phyloP scores from a whole-genome alignment of 768 basidiomycete genomes.

The Leccinum ochraceum region DNA sequence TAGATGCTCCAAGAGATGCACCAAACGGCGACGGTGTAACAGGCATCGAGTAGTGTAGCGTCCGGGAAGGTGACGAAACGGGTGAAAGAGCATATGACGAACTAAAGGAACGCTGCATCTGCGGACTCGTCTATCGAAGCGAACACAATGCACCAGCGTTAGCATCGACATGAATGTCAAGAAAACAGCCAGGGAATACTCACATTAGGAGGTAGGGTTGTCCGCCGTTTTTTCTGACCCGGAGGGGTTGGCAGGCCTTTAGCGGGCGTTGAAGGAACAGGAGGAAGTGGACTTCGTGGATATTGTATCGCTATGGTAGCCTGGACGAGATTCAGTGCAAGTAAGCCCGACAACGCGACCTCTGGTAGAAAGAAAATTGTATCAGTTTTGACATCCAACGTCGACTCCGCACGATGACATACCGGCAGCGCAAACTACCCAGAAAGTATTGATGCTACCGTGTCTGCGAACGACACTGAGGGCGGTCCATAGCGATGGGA shows the following conservation, averaged over 20 bases:
- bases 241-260: slow-evolving; percentile 26
- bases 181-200: slow-evolving; percentile 3
- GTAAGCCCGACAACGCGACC: slow-evolving; percentile 29
- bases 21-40: slow-evolving; percentile 42
- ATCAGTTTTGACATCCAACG: slow-evolving; percentile 1
- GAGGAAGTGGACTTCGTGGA: slow-evolving; percentile 34
- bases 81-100: slow-evolving; percentile 34
- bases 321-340: slow-evolving; percentile 38
- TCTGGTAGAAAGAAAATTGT: slow-evolving; percentile 22
- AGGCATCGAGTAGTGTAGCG: slow-evolving; percentile 35
- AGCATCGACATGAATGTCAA: not conserved
- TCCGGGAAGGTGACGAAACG: slow-evolving; percentile 35
- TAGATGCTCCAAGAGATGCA: slow-evolving; percentile 34
- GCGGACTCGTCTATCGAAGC: slow-evolving; percentile 25
- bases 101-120: slow-evolving; percentile 29
- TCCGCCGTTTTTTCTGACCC: slow-evolving; percentile 29
- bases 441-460: slow-evolving; percentile 8
- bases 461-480: slow-evolving; percentile 31
- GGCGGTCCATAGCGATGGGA: slow-evolving; percentile 40
- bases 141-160: not conserved
- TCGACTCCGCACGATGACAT: slow-evolving; percentile 2
- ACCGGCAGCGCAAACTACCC: slow-evolving; percentile 35
- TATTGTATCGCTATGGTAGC: slow-evolving; percentile 38
- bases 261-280: slow-evolving; percentile 24
- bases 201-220: slow-evolving; percentile 26